A percentile compares a stretch with the other conserved stretches of the same genome.
These are phyloP conservation scores for Candida incommunis DNA, from an alignment of 805 yeast species.

Conservation along the genomic window DNA sequence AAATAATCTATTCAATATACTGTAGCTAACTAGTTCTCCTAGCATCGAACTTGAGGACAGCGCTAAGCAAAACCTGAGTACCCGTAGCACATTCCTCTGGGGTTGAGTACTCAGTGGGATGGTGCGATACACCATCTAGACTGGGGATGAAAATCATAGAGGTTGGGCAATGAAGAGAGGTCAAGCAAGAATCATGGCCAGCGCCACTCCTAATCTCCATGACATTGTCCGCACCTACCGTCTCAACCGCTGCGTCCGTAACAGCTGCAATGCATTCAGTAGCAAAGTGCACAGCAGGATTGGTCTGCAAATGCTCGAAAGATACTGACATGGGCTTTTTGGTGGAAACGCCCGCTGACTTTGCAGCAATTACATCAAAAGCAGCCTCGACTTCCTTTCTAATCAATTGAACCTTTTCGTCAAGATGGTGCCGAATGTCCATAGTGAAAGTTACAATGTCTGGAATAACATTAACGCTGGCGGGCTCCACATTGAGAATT, in stretches of 20 bases:
- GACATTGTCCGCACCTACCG: constrained; percentile 4
- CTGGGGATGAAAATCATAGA: constrained; percentile 66
- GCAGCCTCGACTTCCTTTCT: constrained; percentile 26
- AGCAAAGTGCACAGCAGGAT: constrained; percentile 45
- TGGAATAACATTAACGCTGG: constrained; percentile 55
- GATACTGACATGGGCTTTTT: constrained; percentile 17
- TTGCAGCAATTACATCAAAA: constrained; percentile 24
- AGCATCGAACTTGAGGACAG: constrained; percentile 29
- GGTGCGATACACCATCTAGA: constrained; percentile 51
- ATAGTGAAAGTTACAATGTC: constrained; percentile 42
- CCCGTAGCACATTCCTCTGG: constrained; percentile 56
- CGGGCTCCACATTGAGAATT: constrained; percentile 40
- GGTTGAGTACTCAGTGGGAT: constrained; percentile 49
- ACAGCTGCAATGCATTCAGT: constrained; percentile 37
- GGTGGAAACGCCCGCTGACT: constrained; percentile 19
- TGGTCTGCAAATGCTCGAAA: constrained; percentile 31
- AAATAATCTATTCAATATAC: too few species aligned
- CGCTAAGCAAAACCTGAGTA: constrained; percentile 38
- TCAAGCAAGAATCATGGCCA: constrained; percentile 59
- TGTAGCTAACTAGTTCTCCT: background rate
- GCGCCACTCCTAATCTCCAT: constrained; percentile 38
- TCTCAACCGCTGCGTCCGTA: constrained; percentile 31
- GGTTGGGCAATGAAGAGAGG: constrained; percentile 44
- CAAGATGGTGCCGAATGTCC: constrained; percentile 43
- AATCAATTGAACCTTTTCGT: constrained; percentile 27